phyloP scores from a whole-genome alignment of 495 filamentous ascomycete genomes.

The Xylaria venustula region DNA sequence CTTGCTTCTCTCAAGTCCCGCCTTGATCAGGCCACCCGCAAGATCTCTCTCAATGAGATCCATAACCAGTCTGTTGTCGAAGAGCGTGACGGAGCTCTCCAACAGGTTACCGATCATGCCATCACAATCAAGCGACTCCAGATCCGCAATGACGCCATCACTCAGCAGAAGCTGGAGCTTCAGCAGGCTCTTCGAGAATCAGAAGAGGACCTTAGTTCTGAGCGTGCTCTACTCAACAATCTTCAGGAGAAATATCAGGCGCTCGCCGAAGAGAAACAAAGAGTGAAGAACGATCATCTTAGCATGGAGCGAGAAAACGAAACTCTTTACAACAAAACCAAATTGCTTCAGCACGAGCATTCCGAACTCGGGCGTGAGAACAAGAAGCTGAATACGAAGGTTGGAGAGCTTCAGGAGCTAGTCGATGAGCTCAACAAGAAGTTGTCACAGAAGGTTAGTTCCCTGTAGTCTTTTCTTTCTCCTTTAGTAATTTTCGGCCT shows the following conservation, averaged over 20 bases:
- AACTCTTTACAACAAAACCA: constrained; percentile 45
- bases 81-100: constrained; percentile 48
- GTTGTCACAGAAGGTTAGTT: constrained; percentile 15
- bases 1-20: constrained; percentile 39
- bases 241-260: constrained; percentile 29
- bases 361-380: constrained; percentile 26
- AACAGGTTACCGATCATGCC: constrained; percentile 39
- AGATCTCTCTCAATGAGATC: constrained; percentile 45
- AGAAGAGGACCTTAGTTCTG: constrained; percentile 34
- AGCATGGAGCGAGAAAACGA: constrained; percentile 48
- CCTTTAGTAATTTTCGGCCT: too few relatives aligned
- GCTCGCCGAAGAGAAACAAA: constrained; percentile 33
- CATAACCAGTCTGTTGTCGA: constrained; percentile 43
- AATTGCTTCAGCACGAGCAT: constrained; percentile 42
- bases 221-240: constrained; percentile 34
- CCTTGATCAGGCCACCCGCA: constrained; percentile 45
- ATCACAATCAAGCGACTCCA: constrained; percentile 45
- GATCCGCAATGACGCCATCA: constrained; percentile 24
- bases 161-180: constrained; percentile 35
- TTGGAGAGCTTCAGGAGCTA: constrained; percentile 36
- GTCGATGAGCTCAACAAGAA: constrained; percentile 36
- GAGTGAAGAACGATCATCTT: constrained; percentile 40
- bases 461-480: too few relatives aligned
- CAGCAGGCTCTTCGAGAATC: constrained; percentile 34
- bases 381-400: constrained; percentile 35